Evolutionary conservation across 352 stramenopile genomes (phyloP), one percentile per base, ranked within the genome.

Genomic region (Blastocystis sp.): DNA sequence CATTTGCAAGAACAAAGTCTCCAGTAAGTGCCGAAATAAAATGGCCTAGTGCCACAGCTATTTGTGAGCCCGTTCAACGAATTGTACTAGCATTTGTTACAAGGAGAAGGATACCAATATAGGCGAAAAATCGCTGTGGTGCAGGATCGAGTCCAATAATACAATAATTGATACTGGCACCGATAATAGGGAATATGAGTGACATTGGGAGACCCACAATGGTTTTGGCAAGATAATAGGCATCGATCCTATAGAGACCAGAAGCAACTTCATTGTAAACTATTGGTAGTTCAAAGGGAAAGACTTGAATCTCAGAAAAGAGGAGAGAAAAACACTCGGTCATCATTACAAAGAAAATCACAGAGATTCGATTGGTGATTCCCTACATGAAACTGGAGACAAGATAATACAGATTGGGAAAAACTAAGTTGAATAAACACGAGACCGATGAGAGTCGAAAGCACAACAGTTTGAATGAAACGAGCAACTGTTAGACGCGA

Each of bases 261-360:
- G 77, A 87, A 12, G 77, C 77, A 24, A 78, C 59, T 42, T 87
- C 77, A 54, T 74, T 74, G 46, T 78, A 87, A 35, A 87, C 43
- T 42, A 87, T 87, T 19, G 59, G 59, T 42, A 87, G 49, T 24
- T 87, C 77, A 21, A 69, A 66, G 9, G 77, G 77, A 43, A 87
- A 87, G 29, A 87, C 49, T 43, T 87, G 77, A 51, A 87, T 87
- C 43, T 74, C 65, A 16, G 77, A 58, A 24, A 87, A 87, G 27
- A 87, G 59, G 3, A 87, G 46, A 32, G 59, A 58, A 49, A 87
- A 87, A 51, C 52, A 74, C 58, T 78, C 59, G 27, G 37, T 78
- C 77, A 87, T 87, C 58, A 87, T 87, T 14, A 77, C 61, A 21
- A 87, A 74, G 35, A 87, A 87, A 5, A 87, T 69, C 6, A 87